Percentiles rank a stretch among this genome's conserved stretches.
Evolutionary conservation across 2,329 filamentous ascomycete genomes (phyloP).

Genomic region (Metarhizium sp.): DNA sequence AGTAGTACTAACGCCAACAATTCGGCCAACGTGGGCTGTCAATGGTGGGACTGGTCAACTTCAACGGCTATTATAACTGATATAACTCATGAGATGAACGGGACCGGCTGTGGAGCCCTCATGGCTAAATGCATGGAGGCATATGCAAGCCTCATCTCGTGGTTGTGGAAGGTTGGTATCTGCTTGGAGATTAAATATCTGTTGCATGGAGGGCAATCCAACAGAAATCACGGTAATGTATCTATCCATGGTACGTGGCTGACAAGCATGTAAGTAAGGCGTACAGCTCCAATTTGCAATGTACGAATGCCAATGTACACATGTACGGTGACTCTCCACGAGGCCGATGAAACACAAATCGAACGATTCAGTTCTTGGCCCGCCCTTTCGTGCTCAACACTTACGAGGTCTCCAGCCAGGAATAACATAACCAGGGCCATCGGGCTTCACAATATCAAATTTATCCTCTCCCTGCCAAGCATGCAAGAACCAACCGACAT

Average conservation of each 20-base stretch:
- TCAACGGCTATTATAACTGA: neutral
- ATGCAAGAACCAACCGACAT: slow-evolving; percentile 13
- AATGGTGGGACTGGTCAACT: too few relatives aligned
- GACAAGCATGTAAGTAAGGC: too few relatives aligned
- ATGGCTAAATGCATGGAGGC: neutral
- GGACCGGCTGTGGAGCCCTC: neutral
- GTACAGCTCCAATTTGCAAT: neutral
- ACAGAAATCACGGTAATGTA: too few relatives aligned
- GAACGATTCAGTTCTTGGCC: neutral
- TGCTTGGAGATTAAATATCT: neutral
- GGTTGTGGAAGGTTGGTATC: neutral
- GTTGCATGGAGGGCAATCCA: neutral
- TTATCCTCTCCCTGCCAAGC: slow-evolving; percentile 11
- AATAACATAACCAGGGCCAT: slow-evolving; percentile 11
- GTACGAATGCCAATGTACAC: neutral
- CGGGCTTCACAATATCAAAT: slow-evolving; percentile 10
- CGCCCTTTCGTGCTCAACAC: slow-evolving; percentile 4
- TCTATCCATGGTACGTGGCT: too few relatives aligned
- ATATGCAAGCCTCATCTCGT: neutral
- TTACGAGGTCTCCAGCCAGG: slow-evolving; percentile 10
- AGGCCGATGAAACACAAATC: neutral
- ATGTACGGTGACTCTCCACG: neutral
- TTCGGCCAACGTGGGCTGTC: too few relatives aligned
- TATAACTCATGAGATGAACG: neutral
- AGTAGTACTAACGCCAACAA: neutral